Evolutionary conservation across 179 eudicot genomes (phyloP), one percentile per base, ranked within the genome.

Genomic region (Actinidia arguta): DNA sequence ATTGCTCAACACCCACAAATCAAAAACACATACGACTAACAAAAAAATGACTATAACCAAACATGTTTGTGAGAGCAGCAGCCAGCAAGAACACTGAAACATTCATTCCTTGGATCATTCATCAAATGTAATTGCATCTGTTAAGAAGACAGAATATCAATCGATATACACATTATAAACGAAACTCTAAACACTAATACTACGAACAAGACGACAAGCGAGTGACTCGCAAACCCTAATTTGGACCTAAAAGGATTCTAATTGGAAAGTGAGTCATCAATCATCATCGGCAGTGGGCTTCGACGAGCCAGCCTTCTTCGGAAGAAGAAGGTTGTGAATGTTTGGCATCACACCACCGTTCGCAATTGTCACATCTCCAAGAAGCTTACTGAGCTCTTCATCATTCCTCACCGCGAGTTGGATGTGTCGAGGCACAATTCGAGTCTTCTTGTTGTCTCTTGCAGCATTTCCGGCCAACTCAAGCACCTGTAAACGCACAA

Each of bases 271-370:
- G 1, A 36, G 12, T 50, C 46, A 13, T 20, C 39, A 27, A 36
- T 82, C 75, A 20, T 78, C 81, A 17, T 70, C 85, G 24, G 74
- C 72, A 6, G 59, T 20, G 46, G 58, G 59, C 46, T 79, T 83
- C 0, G 79, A 72, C 8, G 82, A 58, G 27, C 48, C 71, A 0
- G 76, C 52, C 76, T 84, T 84, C 80, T 84, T 84, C 4, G 86
- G 83, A 8, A 84, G 73, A 17, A 84, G 47, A 22, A 27, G 80
- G n/a, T 20, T 66, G 63, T 84, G 86, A 27, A 84, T 84, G 51
- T 84, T 84, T 0, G 86, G 86, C 86, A 84, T 80, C 25, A 84
- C 83, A n/a, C 86, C 86, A 13, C 86, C 86, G 3, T 84, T 84
- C 2, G 83, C 80, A 48, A 83, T 83, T 0, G 85, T 83, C 14